Evolutionary conservation across 208 protist genomes (phyloP), one percentile per base, ranked within the genome.

Genomic region (Leishmania amazonensis): DNA sequence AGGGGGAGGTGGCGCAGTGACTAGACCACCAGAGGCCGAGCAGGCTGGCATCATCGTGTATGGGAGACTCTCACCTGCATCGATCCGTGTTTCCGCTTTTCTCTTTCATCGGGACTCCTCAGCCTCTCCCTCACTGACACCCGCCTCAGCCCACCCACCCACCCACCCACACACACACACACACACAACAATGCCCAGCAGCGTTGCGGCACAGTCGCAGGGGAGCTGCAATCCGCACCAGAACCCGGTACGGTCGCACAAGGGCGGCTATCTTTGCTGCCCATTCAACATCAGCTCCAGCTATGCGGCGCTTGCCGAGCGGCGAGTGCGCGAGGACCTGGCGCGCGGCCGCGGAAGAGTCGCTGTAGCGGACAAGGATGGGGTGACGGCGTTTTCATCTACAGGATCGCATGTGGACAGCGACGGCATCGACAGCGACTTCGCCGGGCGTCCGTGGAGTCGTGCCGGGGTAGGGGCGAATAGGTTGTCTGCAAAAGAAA

Each of bases 241-340:
- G 57, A 80, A 84, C 54, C 92, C 92, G 3, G 83, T 95, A n/a
- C 78, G 82, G 72, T 91, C 93, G n/a, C 67, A 70, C 76, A 90
- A 83, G 40, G 93, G 93, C 45, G 88, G 91, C 21, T 96, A 96
- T 76, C 81, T 96, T 64, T 88, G 93, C 0, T 94, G 85, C 49
- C 93, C 93, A 5, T 96, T 96, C 71, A 86, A 81, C 54, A 88
- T 96, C 71, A 86, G 78, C 57, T 54, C 86, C 8, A 70, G 45
- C 15, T 95, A 94, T 70, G 81, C 88, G 6, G 83, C 83, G 19
- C 76, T 93, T 3, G 93, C 93, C 8, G 83, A 80, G 53, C 73
- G 76, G 51, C 89, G 92, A 51, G 91, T 94, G 17, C 64, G 68
- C n/a, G 76, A 86, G 47, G 78, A 89, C 38, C 40, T 85, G 40